phyloP scores from a whole-genome alignment of 2,329 filamentous ascomycete genomes.

The Phialemonium atrogriseum region DNA sequence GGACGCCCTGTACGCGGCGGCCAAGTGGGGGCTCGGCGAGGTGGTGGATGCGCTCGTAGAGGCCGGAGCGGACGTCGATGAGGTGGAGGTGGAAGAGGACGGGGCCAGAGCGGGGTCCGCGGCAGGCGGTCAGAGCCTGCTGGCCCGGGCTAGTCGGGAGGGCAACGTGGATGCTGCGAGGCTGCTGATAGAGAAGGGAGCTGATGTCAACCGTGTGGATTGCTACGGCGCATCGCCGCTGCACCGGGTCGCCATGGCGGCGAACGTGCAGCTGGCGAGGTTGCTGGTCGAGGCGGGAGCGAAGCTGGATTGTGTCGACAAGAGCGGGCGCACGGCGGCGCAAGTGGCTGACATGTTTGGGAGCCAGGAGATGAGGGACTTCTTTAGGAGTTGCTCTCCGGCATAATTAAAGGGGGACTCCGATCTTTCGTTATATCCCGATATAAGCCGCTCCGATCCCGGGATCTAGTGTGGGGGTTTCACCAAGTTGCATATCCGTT shows the following conservation, averaged over 20 bases:
- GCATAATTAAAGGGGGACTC: too few species aligned
- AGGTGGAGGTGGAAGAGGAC: neutral
- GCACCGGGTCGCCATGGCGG: neutral
- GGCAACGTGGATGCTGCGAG: neutral
- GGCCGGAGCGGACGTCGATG: neutral
- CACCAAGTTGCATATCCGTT: too few species aligned
- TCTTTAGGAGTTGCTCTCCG: too few species aligned
- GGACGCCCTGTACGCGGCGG: neutral
- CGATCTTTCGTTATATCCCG: too few species aligned
- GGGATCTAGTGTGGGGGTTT: too few species aligned
- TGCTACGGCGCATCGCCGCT: conserved; percentile 1
- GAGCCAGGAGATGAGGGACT: neutral
- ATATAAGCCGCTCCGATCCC: too few species aligned
- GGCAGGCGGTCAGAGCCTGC: neutral
- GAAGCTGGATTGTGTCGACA: neutral
- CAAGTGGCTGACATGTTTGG: conserved; percentile 1
- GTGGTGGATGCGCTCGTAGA: conserved; percentile 1
- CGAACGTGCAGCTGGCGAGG: neutral
- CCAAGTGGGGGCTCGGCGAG: neutral
- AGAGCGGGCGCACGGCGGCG: neutral
- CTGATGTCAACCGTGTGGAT: neutral
- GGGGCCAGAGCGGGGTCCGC: too few species aligned
- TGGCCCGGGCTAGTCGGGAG: neutral
- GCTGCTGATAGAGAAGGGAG: conserved; percentile 1
- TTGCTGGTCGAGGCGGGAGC: conserved; percentile 1